A percentile compares a stretch with the other conserved stretches of the same genome.
These are phyloP conservation scores for Sedum album DNA, from an alignment of 164 flowering plant species.

Conservation along the genomic window DNA sequence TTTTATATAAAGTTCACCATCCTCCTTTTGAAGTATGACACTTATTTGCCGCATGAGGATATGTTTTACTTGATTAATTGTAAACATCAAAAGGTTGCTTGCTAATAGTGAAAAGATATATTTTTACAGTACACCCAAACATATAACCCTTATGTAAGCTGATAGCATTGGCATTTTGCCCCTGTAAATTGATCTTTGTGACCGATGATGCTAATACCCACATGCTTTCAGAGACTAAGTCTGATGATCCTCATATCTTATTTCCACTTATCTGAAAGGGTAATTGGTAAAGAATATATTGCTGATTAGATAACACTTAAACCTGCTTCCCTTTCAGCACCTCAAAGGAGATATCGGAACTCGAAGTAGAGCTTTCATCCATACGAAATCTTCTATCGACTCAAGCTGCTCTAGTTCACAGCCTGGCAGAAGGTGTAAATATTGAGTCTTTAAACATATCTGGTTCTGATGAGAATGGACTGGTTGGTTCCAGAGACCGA, in stretches of 20 bases:
- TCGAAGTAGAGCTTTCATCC: slow-evolving; percentile 86
- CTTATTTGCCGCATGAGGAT: background rate
- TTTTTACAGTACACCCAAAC: background rate
- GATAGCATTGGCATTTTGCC: background rate
- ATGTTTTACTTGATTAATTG: background rate
- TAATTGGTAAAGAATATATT: background rate
- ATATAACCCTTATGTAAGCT: background rate
- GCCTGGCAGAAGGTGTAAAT: slow-evolving; percentile 78
- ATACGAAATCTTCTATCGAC: slow-evolving; percentile 78
- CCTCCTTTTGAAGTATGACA: background rate
- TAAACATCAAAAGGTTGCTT: background rate
- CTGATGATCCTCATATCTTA: background rate
- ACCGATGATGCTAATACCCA: background rate
- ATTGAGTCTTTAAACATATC: slow-evolving; percentile 38
- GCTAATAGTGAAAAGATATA: background rate
- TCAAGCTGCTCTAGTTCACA: slow-evolving; percentile 80
- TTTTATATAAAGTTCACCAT: background rate
- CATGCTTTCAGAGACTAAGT: background rate
- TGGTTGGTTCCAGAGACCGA: slow-evolving; percentile 25
- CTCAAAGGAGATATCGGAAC: slow-evolving; percentile 89
- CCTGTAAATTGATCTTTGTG: background rate
- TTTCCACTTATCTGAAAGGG: background rate
- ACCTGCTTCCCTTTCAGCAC: slow-evolving; percentile 44
- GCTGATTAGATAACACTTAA: background rate
- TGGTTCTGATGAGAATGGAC: slow-evolving; percentile 22